Evolutionary conservation across 345 rosid species (phyloP).

Genomic region (Geranium rotundifolium): DNA sequence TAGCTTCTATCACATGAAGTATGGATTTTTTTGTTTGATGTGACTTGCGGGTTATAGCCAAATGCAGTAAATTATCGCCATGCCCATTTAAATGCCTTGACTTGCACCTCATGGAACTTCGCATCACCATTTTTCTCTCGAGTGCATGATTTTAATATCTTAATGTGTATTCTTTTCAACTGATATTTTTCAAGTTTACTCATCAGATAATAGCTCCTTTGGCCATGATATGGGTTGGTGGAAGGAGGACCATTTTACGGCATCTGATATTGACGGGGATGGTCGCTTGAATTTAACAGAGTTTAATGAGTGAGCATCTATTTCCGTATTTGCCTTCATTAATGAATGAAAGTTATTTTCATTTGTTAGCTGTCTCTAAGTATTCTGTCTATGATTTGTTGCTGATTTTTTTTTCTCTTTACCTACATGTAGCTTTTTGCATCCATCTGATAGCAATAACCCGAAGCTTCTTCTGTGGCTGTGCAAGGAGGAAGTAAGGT

Average conservation of each 20-base stretch:
- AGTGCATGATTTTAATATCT: too few relatives aligned
- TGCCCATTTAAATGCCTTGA: too few relatives aligned
- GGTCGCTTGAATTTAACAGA: slow-evolving; percentile 74
- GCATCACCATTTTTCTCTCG: too few relatives aligned
- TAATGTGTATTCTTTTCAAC: not conserved
- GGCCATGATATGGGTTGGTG: slow-evolving; percentile 97
- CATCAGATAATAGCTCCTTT: slow-evolving; percentile 48
- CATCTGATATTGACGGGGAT: slow-evolving; percentile 92
- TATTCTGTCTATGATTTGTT: not conserved
- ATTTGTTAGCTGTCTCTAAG: not conserved
- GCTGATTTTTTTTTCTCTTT: slow-evolving; percentile 4
- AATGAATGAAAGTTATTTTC: not conserved
- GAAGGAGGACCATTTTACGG: slow-evolving; percentile 93
- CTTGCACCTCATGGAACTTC: too few relatives aligned
- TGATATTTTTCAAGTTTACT: not conserved
- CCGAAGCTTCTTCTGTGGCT: slow-evolving; percentile 68
- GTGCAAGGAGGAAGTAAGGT: slow-evolving; percentile 96
- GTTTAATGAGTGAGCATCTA: slow-evolving; percentile 76
- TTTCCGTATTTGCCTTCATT: not conserved
- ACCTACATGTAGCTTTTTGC: slow-evolving; percentile 58
- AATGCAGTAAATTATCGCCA: too few relatives aligned
- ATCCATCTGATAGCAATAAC: slow-evolving; percentile 89
- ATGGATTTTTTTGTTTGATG: too few relatives aligned
- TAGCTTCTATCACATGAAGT: too few relatives aligned
- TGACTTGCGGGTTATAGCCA: too few relatives aligned